Evolutionary conservation across 176 grass and related monocot species (phyloP), one percentile per base, ranked within the genome.

Genomic region (Tillandsia leiboldiana): DNA sequence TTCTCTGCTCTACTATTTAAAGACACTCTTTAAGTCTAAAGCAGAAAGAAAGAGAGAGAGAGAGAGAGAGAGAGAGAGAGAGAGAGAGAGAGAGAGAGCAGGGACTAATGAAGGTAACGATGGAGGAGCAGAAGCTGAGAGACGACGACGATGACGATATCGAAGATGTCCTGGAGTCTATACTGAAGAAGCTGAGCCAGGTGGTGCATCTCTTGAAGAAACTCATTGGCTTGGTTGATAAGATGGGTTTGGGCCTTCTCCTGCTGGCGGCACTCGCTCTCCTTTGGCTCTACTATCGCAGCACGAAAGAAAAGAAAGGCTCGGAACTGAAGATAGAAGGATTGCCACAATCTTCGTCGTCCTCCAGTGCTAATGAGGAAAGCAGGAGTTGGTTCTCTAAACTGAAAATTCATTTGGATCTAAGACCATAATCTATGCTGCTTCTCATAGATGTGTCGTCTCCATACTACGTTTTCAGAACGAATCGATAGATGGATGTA

Each of bases 101-200:
- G 56, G 17, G 3, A 2, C 56, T 61, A 9, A 61, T 7, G 56
- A 61, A 61, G 56, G 56, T 23, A n/a, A 61, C 10, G n/a, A 20
- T 61, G 56, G 17, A 61, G 17, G 56, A 61, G 12, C 8, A 9
- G 56, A 61, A 61, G 56, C 56, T 61, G 2, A 61, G 56, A 17
- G n/a, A 61, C 22, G 56, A 61, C 18, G 56, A 61, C 56, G 15
- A 20, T 1, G 56, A 61, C 13, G 56, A 61, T 10, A 61, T 61
- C n/a, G n/a, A 61, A 61, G 56, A 61, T 61, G n/a, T 18, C 56
- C 56, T 61, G 2, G n/a, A 61, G 13, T 61, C 56, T 61, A 61
- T 61, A 61, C 56, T 61, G 12, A 61, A 61, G 11, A 61, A 61
- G 56, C 56, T 61, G 2, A n/a, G 56, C 15, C 17, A 61, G 56